phyloP scores from a whole-genome alignment of 768 basidiomycete genomes.

The Lactarius psammicola region DNA sequence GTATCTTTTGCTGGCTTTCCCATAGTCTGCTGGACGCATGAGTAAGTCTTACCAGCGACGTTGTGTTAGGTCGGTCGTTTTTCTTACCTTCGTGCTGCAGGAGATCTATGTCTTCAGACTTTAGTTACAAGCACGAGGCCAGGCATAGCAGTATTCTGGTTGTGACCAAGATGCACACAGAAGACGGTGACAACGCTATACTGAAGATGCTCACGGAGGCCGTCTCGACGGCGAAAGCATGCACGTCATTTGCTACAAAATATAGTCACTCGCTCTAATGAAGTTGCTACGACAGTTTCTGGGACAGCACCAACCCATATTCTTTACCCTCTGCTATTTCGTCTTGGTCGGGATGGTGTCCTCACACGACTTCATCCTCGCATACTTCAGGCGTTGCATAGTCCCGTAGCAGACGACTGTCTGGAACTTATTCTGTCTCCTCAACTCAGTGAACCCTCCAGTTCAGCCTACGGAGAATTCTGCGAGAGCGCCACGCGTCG shows the following conservation, averaged over 20 bases:
- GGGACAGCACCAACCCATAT: conserved; percentile 49
- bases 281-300: conserved; percentile 32
- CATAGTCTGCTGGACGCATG: conserved; percentile 67
- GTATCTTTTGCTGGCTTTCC: conserved; percentile 55
- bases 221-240: conserved; percentile 28
- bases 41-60: conserved; percentile 46
- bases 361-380: conserved; percentile 42
- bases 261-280: neutral
- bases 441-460: conserved; percentile 35
- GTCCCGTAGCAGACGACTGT: conserved; percentile 38
- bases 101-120: conserved; percentile 61
- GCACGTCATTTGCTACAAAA: conserved; percentile 26
- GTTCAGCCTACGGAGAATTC: conserved; percentile 34
- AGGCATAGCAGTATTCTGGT: conserved; percentile 49
- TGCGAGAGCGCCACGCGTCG: conserved; percentile 50
- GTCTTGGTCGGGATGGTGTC: conserved; percentile 40
- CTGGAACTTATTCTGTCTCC: conserved; percentile 35
- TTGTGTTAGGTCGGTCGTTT: neutral
- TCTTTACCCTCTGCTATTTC: conserved; percentile 53
- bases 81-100: conserved; percentile 38
- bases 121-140: conserved; percentile 80
- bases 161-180: conserved; percentile 56
- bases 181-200: conserved; percentile 35
- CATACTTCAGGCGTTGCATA: conserved; percentile 47
- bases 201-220: conserved; percentile 28